Base-by-base conservation (phyloP, 352 stramenopile species). In the Pythium periplocum region DNA sequence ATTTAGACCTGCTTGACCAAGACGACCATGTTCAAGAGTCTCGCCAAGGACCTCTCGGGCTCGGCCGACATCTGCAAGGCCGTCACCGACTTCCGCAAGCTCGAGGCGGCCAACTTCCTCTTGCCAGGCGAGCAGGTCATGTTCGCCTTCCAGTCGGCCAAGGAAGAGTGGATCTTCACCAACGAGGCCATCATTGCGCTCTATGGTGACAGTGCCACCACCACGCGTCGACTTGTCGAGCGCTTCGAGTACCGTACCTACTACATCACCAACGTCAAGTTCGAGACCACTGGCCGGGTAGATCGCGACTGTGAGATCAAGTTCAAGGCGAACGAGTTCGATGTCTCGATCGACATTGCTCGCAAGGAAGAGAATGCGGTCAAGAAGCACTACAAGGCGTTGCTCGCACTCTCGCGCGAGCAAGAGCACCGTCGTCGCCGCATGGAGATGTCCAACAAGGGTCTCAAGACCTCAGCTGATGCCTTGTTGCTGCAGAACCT, bases 221-320 rank as follows among this genome's bases (percentile, higher is more conserved):
- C 58, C 30, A 65, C 58, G 48, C 58, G 58, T n/a, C 55, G 57
- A 35, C 36, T 65, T 4, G 58, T 65, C 34, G 48, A 59, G 47
- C 51, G 58, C 0, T 65, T 57, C 47, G 58, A 65, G 26, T 65
- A 61, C 48, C 57, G 56, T 45, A 53, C 32, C 47, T 35, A 65
- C 35, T 26, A 3, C 26, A 40, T 65, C n/a, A 53, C 34, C 9
- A 11, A 7, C 10, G 51, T 65, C 31, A 10, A 60, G 51, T 65
- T 65, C 33, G 58, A 65, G 42, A 65, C 58, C 0, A 48, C 58
- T 1, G 58, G 58, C 3, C 58, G 58, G 9, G 53, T 53, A 33
- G 58, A 65, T 48, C 58, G 58, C 41, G 58, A 65, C 58, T 65
- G 58, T 17, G 58, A 65, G 47, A 57, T 65, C 58, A 65, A 65